Evolutionary conservation across 352 stramenopile genomes (phyloP), one percentile per base, ranked within the genome.

Genomic region (Pythium biforme): DNA sequence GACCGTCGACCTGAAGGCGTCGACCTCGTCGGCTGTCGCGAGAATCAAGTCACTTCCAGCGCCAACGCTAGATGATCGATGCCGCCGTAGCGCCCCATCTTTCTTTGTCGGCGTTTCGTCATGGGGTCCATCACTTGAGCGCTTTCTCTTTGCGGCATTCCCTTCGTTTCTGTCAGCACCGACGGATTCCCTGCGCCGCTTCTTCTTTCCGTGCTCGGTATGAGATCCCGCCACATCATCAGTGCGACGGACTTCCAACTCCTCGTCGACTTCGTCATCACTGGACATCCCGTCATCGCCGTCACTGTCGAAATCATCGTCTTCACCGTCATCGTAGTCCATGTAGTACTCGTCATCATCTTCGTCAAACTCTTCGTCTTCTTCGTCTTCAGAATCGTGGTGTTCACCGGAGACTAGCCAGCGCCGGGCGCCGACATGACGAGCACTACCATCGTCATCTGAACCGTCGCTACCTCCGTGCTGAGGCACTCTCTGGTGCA

Each of bases 301-400:
- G 33, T 81, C 73, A 8, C 75, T 57, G 39, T 77, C 65, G 11
- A 68, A 60, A 11, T 66, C 76, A 26, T 66, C 76, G 20, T 75
- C 66, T 14, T 76, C 61, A 25, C 78, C 73, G 19, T 86, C 76
- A n/a, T 75, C 76, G 2, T 82, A 72, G 14, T 86, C 67, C 78
- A 39, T 79, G 62, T n/a, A 86, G 25, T 73, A 61, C 22, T 76
- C 60, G n/a, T 81, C 76, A 22, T 87, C 77, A 19, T 81, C 76
- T 20, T 86, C 77, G 20, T 84, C 69, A 55, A 80, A 34, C 29
- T 85, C 80, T 15, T 89, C 78, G n/a, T 81, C 68, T 2, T 76
- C 64, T 15, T 76, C 61, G 15, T 81, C 76, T n/a, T 87, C 75
- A 20, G 72, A 73, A 1, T 82, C 73, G 9, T 82, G 66, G n/a